These are phyloP conservation scores for Pseudogymnoascus sp. DNA, from an alignment of 2,329 filamentous ascomycete genomes.

Conservation along the genomic window DNA sequence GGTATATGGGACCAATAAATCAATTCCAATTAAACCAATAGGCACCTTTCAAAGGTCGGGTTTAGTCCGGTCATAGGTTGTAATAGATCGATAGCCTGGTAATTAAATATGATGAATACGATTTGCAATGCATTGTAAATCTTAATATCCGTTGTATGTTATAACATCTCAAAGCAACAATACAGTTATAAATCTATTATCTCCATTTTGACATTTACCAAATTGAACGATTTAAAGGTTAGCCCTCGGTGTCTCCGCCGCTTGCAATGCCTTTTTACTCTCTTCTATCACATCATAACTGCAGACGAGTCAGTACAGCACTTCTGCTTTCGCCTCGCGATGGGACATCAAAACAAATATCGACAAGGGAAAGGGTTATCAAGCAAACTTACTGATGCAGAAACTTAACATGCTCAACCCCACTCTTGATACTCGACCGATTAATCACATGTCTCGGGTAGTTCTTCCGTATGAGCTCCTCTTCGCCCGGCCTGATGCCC, in stretches of 20 bases:
- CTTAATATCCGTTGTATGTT: too few species aligned
- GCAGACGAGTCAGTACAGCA: not conserved
- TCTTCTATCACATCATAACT: conserved; percentile 16
- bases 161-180: not conserved
- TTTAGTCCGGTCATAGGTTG: too few species aligned
- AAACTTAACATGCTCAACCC: conserved; percentile 11
- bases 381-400: conserved; percentile 11
- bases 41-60: too few species aligned
- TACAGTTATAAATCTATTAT: not conserved
- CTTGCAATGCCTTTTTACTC: conserved; percentile 10
- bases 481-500: conserved; percentile 10
- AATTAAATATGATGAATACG: too few species aligned
- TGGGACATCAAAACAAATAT: not conserved
- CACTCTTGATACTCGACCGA: conserved; percentile 10
- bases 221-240: conserved; percentile 6
- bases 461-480: not conserved
- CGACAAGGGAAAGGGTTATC: not conserved
- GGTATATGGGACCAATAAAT: too few species aligned
- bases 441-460: not conserved
- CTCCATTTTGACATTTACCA: not conserved
- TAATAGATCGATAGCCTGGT: too few species aligned
- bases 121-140: too few species aligned
- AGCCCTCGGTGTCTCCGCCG: conserved; percentile 8
- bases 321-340: not conserved
- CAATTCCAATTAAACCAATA: too few species aligned